Base-by-base conservation (phyloP, 306 rosid genomes). In the Fragaria ananassa region DNA sequence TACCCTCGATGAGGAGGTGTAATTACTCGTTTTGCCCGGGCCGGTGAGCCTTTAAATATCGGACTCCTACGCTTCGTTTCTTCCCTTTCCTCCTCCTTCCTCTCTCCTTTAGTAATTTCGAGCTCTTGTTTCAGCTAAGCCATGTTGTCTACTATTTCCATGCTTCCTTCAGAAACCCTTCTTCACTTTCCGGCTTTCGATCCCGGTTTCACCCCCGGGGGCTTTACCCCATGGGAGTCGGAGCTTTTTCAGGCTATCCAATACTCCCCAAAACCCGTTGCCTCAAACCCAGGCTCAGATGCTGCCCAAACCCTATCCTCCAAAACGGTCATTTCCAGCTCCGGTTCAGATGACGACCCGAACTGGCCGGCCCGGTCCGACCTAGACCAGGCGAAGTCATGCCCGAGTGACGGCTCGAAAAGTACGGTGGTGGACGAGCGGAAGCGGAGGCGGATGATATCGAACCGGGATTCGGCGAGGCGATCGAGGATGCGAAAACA, bases 401-500 rank as follows among this genome's bases (percentile, higher is more conserved):
- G 17, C 35, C 44, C 70, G 1, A 78, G 71, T 0, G 72, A 76
- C 7, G 81, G 0, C 42, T 35, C 73, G 54, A 62, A 69, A 80
- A 81, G 80, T 13, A 50, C 13, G 14, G 34, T 77, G 10, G 78
- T 77, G 70, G 89, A 89, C 69, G 96, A 91, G 75, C 83, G 93
- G 45, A 92, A 87, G 79, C 83, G 86, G 54, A 81, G 96, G 53
- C 83, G 99, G 77, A 95, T 89, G 98, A 78, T 86, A 79, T 95
- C 98, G 57, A 95, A 92, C 89, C 87, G 99, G 82, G 96, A 95
- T 73, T 95, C 99, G 8, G 99, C 99, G 11, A 75, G 96, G 79
- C 86, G 99, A 75, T 95, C 99, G 4, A 87, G 99, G n/a, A 79
- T 89, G 93, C 85, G 99, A 9, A 95, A 92, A 83, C 93, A 95